Conservation (phyloP, 441 rosid genomes). For the Sinapis alba region DNA sequence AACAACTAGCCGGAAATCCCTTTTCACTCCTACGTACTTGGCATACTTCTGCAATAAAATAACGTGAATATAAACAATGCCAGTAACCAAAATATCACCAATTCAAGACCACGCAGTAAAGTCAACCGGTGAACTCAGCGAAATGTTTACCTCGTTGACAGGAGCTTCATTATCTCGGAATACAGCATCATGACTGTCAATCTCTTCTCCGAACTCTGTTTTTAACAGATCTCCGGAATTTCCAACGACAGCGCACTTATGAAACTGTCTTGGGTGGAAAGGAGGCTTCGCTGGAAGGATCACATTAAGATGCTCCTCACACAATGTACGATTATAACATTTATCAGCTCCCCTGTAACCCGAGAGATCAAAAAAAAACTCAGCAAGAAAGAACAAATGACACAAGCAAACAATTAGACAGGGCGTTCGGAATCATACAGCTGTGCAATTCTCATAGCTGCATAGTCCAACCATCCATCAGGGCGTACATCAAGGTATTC, state of each 20-base stretch:
- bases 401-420: slow-evolving; percentile 16
- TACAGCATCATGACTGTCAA: slow-evolving; percentile 94
- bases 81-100: slow-evolving; percentile 13
- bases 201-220: slow-evolving; percentile 87
- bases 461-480: slow-evolving; percentile 97
- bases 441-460: slow-evolving; percentile 95
- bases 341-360: slow-evolving; percentile 78
- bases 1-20: slow-evolving; percentile 96
- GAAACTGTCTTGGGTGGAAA: slow-evolving; percentile 85
- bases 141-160: slow-evolving; percentile 66
- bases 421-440: slow-evolving; percentile 53
- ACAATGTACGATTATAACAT: slow-evolving; percentile 82
- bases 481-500: slow-evolving; percentile 95
- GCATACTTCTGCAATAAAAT: slow-evolving; percentile 70
- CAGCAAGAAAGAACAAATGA: slow-evolving; percentile 7
- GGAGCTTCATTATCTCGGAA: slow-evolving; percentile 98
- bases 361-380: slow-evolving; percentile 14
- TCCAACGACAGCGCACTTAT: slow-evolving; percentile 91
- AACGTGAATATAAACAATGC: background rate
- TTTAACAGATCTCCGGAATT: slow-evolving; percentile 94
- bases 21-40: slow-evolving; percentile 86
- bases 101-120: slow-evolving; percentile 5
- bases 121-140: background rate
- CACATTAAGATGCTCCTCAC: slow-evolving; percentile 90
- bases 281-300: slow-evolving; percentile 92